A percentile compares a stretch with the other conserved stretches of the same genome.
phyloP scores from a whole-genome alignment of 768 basidiomycete genomes.

The Russula foetens region DNA sequence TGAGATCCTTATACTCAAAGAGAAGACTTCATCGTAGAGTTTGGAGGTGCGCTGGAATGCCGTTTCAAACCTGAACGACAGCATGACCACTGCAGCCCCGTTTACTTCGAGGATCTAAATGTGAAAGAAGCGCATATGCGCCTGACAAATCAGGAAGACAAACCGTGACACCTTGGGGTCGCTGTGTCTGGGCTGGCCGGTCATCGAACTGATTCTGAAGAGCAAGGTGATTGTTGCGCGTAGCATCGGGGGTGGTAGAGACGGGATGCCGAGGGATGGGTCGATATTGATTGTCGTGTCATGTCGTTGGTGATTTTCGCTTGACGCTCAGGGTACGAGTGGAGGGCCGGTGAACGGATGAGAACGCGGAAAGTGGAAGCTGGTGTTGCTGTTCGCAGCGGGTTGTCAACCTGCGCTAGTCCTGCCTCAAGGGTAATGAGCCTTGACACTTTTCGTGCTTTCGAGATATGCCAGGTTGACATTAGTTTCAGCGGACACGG shows the following conservation, averaged over 20 bases:
- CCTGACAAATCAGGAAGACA: neutral
- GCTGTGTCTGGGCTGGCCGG: neutral
- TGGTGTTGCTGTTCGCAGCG: neutral
- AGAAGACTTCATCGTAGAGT: constrained; percentile 23
- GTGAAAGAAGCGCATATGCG: neutral
- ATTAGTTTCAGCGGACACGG: no score
- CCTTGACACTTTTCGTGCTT: no score
- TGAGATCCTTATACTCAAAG: constrained; percentile 21
- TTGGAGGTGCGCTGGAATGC: constrained; percentile 25
- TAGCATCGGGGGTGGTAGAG: neutral
- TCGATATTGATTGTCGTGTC: constrained; percentile 10
- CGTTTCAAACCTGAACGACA: constrained; percentile 36
- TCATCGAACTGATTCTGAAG: neutral
- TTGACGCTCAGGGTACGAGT: neutral
- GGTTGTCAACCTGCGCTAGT: constrained; percentile 9
- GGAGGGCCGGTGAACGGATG: neutral
- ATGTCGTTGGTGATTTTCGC: neutral
- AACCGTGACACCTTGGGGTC: neutral
- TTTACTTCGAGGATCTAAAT: constrained; percentile 22
- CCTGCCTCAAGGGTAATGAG: no score
- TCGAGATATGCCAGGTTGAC: no score
- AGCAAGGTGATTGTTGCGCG: neutral
- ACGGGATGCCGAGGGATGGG: constrained; percentile 5
- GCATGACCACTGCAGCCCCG: constrained; percentile 33
- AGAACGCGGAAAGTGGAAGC: neutral